Evolutionary conservation across 495 filamentous ascomycete genomes (phyloP).

Genomic region (Talaromyces liani): DNA sequence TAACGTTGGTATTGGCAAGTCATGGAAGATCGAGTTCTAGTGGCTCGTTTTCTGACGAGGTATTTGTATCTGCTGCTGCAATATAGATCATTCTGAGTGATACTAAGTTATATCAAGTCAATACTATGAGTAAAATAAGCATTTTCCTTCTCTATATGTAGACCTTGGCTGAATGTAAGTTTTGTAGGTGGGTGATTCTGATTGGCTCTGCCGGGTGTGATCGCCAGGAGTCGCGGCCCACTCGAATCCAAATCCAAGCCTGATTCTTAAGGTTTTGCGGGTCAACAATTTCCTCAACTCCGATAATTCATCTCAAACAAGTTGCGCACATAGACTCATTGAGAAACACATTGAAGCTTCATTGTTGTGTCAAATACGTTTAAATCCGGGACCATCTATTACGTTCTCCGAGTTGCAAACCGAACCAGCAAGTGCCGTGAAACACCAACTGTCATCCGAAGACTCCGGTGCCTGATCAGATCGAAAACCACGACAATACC

Average conservation of each 20-base stretch:
- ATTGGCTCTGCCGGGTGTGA: neutral
- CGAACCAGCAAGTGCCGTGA: neutral
- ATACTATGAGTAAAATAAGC: no score
- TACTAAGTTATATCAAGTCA: no score
- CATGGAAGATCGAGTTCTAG: slow-evolving; percentile 73
- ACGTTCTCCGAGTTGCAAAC: neutral
- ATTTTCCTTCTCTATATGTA: no score
- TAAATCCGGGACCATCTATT: no score
- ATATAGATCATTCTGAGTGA: neutral
- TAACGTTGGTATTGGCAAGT: slow-evolving; percentile 64
- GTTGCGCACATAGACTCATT: neutral
- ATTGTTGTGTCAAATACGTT: no score
- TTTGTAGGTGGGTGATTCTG: neutral
- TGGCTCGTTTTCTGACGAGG: neutral
- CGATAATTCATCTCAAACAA: neutral
- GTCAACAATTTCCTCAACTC: neutral
- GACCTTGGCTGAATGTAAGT: neutral
- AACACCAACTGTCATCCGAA: neutral
- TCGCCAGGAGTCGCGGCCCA: neutral
- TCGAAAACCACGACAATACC: neutral
- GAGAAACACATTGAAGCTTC: neutral
- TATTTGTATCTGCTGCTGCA: neutral
- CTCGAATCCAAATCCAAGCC: neutral
- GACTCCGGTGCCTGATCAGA: neutral
- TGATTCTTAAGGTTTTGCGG: neutral